Base-by-base conservation (phyloP, 2,329 filamentous ascomycete genomes). In the Colletotrichum sp. region DNA sequence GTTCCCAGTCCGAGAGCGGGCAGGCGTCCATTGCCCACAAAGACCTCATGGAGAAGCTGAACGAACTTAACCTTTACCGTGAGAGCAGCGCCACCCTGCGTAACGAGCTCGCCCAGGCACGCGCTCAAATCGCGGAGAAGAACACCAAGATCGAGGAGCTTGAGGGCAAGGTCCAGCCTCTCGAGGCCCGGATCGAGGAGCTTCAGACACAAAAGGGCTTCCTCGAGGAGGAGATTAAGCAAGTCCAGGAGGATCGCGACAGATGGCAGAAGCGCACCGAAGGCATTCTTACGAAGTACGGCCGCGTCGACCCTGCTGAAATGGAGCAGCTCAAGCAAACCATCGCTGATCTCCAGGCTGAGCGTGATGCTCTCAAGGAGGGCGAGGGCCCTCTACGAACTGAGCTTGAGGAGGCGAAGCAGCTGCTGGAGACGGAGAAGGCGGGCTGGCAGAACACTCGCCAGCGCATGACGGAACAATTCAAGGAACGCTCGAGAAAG, bases 181-280 rank as follows among this genome's bases (percentile, higher is more conserved):
- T 99, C 22, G 94, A 98, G 83, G 91, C 92, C 69, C 94, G 92
- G 77, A 93, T 98, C 57, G 90, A 93, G 13, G 96, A 98, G 81
- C 89, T 99, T 16, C 95, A 98, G 82, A 95, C 94, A 75, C 92
- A 96, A 77, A 90, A 95, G 78, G 92, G 94, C 77, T 95, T 94
- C 79, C 94, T 96, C 80, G 94, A 98, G 79, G 95, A 95, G 15
- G 96, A 99, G 82, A 92, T 98, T 82, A 95, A 95, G 81, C 91
- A 98, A 78, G 90, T 99, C 12, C 94, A 98, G 79, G 94, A 97
- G 80, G 96, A 99, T 82, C 93, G 97, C 19, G 96, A 99, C 82
- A 92, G 95, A 74, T 98, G 96, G 95, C 96, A 98, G 85, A 96
- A 98, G 88, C 94, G 97, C 29, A 98, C 96, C 2, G 96, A 99